Conservation (phyloP, 306 rosid species). For the Biancaea sappan region DNA sequence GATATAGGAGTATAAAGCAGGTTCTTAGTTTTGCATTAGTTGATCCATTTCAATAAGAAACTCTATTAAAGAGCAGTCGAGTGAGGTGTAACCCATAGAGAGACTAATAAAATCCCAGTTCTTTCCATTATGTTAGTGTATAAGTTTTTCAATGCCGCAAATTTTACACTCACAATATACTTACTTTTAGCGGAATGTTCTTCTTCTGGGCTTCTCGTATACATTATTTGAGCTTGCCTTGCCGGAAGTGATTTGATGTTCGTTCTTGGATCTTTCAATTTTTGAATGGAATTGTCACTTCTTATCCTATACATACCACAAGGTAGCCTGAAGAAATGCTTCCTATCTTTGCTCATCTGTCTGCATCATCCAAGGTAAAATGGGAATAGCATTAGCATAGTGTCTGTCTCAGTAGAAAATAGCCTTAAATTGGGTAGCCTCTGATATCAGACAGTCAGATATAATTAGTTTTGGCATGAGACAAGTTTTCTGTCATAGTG, state of each 20-base stretch:
- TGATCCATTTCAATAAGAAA: background rate
- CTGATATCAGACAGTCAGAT: background rate
- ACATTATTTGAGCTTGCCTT: conserved; percentile 41
- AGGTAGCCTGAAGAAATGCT: conserved; percentile 13
- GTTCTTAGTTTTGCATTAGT: background rate
- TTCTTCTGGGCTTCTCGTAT: conserved; percentile 53
- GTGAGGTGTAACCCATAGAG: background rate
- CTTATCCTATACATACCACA: conserved; percentile 45
- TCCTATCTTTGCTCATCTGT: conserved; percentile 35
- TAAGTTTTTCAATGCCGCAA: background rate
- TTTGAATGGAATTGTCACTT: conserved; percentile 40
- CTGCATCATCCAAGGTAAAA: conserved; percentile 35
- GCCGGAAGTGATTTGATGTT: background rate
- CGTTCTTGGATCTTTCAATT: conserved; percentile 43
- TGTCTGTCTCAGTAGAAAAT: background rate
- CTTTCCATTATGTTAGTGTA: background rate
- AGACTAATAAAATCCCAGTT: too few species aligned
- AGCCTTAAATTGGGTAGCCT: background rate
- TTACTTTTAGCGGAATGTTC: conserved; percentile 46
- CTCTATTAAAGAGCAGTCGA: background rate
- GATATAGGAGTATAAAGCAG: background rate
- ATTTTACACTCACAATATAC: background rate
- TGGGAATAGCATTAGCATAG: conserved; percentile 7
- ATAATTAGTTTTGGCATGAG: background rate
- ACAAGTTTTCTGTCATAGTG: background rate